Conservation (phyloP, 345 rosid genomes). For the Aquilaria yunnanensis region DNA sequence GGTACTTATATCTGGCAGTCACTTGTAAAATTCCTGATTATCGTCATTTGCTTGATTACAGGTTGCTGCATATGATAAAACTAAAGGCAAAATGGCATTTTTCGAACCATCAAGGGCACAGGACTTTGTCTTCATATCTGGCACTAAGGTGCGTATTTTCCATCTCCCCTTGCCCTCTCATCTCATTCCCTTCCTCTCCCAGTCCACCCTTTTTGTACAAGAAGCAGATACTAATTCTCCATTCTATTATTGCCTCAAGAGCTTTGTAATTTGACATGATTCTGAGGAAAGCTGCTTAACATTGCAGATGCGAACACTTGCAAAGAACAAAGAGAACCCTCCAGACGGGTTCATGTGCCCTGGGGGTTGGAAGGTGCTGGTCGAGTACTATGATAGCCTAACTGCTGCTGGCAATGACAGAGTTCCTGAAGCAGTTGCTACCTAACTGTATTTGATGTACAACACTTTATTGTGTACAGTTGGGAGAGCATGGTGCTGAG, state of each 20-base stretch:
- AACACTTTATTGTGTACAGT: too few species aligned
- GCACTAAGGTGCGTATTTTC: conserved; percentile 65
- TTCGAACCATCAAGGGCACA: conserved; percentile 86
- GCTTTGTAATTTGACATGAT: too few species aligned
- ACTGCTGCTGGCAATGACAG: conserved; percentile 42
- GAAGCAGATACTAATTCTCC: too few species aligned
- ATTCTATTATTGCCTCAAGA: too few species aligned
- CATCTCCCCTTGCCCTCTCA: background rate
- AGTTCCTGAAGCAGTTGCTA: conserved; percentile 54
- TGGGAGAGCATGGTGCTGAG: too few species aligned
- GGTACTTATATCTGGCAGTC: background rate
- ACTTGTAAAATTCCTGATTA: background rate
- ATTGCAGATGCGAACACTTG: conserved; percentile 80
- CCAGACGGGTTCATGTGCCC: conserved; percentile 99
- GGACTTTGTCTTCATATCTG: conserved; percentile 92
- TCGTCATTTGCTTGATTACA: conserved; percentile 15
- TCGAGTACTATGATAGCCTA: conserved; percentile 79
- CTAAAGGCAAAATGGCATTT: conserved; percentile 97
- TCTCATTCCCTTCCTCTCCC: background rate
- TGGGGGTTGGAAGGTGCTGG: conserved; percentile 91
- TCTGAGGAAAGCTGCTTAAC: too few species aligned
- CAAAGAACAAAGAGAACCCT: conserved; percentile 89
- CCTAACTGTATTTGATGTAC: conserved; percentile 27
- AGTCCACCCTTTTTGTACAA: too few species aligned
- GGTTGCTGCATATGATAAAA: conserved; percentile 96